phyloP scores from a whole-genome alignment of 108 stramenopile genomes.

The Fragilaria radians region DNA sequence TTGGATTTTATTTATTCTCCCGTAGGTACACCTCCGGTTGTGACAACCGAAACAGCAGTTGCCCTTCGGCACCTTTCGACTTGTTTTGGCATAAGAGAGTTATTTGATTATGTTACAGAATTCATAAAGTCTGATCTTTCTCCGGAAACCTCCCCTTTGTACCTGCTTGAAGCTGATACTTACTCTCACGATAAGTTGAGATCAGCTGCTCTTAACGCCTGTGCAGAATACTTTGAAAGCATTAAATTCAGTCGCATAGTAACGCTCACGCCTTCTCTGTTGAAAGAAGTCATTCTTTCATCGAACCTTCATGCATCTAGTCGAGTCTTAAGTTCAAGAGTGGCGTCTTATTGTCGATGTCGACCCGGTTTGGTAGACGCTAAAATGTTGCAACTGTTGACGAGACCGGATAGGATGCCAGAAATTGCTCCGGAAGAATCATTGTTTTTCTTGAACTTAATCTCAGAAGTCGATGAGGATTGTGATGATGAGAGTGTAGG shows the following conservation, averaged over 20 bases:
- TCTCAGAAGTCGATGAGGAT: slow-evolving; percentile 1
- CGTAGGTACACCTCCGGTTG: slow-evolving; percentile 4
- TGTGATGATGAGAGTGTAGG: slow-evolving; percentile 3
- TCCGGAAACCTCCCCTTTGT: slow-evolving; percentile 4
- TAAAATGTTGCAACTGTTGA: slow-evolving; percentile 1
- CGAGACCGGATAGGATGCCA: slow-evolving; percentile 6
- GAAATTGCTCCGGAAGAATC: slow-evolving; percentile 9
- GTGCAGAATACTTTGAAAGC: slow-evolving; percentile 5
- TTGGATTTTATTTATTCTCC: slow-evolving; percentile 26
- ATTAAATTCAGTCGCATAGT: slow-evolving; percentile 11
- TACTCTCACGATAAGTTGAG: slow-evolving; percentile 10
- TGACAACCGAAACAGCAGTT: slow-evolving; percentile 13
- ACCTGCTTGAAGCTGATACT: slow-evolving; percentile 8
- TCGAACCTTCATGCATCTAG: slow-evolving; percentile 1
- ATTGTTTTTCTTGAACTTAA: slow-evolving; percentile 7
- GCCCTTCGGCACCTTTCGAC: slow-evolving; percentile 15
- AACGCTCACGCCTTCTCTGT: slow-evolving; percentile 6
- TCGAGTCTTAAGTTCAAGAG: slow-evolving; percentile 3
- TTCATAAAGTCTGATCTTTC: slow-evolving; percentile 10
- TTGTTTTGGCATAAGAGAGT: slow-evolving; percentile 16
- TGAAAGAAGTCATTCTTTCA: slow-evolving; percentile 2
- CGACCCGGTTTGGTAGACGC: slow-evolving; percentile 6
- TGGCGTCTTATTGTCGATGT: slow-evolving; percentile 17
- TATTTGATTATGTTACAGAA: slow-evolving; percentile 5
- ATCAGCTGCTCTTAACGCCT: background rate